These are phyloP conservation scores for Alternaria gaisen DNA, from an alignment of 2,329 filamentous ascomycete species.

Conservation along the genomic window DNA sequence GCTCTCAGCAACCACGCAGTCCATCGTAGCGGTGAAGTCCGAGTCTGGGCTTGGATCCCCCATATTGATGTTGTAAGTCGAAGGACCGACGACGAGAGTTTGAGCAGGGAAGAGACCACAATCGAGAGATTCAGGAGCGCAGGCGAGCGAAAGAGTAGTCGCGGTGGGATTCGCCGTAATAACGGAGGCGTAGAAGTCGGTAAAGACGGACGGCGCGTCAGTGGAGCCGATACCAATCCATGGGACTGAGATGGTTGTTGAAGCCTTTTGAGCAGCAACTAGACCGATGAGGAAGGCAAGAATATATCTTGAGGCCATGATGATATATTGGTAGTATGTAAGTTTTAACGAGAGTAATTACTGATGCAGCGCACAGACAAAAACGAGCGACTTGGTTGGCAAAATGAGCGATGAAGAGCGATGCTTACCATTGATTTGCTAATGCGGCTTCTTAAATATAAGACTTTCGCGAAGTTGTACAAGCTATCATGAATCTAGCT, in stretches of 20 bases:
- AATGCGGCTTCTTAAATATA: not conserved
- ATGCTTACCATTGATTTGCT: not conserved
- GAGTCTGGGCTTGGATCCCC: slow-evolving; percentile 19
- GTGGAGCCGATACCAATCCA: slow-evolving; percentile 13
- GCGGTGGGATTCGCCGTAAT: slow-evolving; percentile 21
- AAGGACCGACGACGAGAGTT: slow-evolving; percentile 28
- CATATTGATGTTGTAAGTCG: slow-evolving; percentile 30
- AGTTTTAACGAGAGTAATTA: not conserved
- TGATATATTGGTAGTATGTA: not conserved
- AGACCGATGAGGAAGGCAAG: slow-evolving; percentile 17
- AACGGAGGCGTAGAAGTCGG: slow-evolving; percentile 21
- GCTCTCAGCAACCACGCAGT: slow-evolving; percentile 25
- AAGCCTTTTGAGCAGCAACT: slow-evolving; percentile 18
- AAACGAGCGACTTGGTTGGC: not conserved
- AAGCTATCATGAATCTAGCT: not conserved
- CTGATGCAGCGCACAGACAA: not conserved
- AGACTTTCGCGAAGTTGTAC: not conserved
- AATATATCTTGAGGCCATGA: slow-evolving; percentile 16
- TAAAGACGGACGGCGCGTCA: not conserved
- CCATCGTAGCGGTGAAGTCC: slow-evolving; percentile 32
- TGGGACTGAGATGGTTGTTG: slow-evolving; percentile 24
- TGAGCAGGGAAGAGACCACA: slow-evolving; percentile 36
- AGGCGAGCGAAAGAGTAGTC: slow-evolving; percentile 25
- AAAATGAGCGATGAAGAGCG: slow-evolving; percentile 1
- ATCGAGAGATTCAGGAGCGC: slow-evolving; percentile 6